Evolutionary conservation across 495 filamentous ascomycete genomes (phyloP), one percentile per base, ranked within the genome.

Genomic region (Trichodelitschia bisporula): DNA sequence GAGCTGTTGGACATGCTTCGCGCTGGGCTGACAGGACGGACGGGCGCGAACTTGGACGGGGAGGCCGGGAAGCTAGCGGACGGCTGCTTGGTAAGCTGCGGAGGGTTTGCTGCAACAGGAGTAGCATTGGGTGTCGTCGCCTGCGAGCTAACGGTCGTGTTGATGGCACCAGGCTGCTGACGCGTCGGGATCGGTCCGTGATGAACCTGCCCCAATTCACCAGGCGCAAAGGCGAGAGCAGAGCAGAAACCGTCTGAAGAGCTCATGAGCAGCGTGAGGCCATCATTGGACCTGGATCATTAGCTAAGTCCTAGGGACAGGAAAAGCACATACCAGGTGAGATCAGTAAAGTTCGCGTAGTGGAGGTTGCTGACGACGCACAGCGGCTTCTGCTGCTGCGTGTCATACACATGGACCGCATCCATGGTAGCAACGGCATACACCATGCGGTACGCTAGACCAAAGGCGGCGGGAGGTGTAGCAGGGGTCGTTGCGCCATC

Each of bases 161-260:
- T 24, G 21, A 12, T 12, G 8, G 21, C 21, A 24, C 8, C 21
- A 24, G 21, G 8, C 8, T 24, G 21, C 8, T 24, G 12, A 24
- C 12, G n/a, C n/a, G n/a, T 24, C 14, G 27, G 27, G 9, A 31
- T 18, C 8, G 73, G 58, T 6, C 76, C 74, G 8, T 65, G 72
- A 48, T 91, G 91, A 10, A 65, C 48, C 39, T 83, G 69, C n/a
- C 89, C 89, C 4, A 99, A 55, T 45, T 99, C 89, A 13, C 77
- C 77, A 3, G 73, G 57, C 4, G 63, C 47, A 46, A 99, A 99
- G 0, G 79, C 67, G 15, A 99, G 57, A 0, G 77, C 70, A 0
- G 89, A 99, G 44, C 89, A 95, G 53, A 93, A 99, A 0, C 89
- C 89, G 45, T 99, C 89, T 0, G 89, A 92, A 1, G 89, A 95